Conservation (phyloP, 108 stramenopile species). For the Fistulifera pelliculosa region DNA sequence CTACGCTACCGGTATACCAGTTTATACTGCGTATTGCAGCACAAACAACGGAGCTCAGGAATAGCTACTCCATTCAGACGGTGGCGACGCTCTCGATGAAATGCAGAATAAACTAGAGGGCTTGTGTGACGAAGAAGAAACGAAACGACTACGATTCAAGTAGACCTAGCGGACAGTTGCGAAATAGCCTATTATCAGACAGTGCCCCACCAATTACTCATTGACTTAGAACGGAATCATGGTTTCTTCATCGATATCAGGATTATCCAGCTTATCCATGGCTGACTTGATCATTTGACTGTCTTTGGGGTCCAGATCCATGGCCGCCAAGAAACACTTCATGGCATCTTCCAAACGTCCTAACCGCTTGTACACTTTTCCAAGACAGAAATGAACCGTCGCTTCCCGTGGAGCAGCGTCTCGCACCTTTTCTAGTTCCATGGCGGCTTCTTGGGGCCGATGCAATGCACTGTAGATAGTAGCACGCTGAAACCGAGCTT, state of each 20-base stretch:
- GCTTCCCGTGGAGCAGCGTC: constrained; percentile 91
- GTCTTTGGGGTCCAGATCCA: constrained; percentile 95
- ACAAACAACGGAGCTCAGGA: no score
- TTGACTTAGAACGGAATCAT: constrained; percentile 49
- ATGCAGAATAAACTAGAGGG: no score
- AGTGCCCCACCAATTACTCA: not conserved
- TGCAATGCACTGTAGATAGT: constrained; percentile 87
- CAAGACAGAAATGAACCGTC: constrained; percentile 91
- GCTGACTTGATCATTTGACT: constrained; percentile 89
- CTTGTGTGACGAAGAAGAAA: no score
- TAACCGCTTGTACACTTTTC: constrained; percentile 87
- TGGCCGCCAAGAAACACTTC: constrained; percentile 87
- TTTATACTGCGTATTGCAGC: no score
- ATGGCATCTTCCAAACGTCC: constrained; percentile 86
- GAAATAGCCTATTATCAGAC: no score
- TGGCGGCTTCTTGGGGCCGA: constrained; percentile 75
- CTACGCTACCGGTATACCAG: no score
- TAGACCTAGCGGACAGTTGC: no score
- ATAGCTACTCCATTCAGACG: no score
- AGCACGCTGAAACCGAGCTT: constrained; percentile 93
- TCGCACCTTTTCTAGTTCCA: constrained; percentile 82
- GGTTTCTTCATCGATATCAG: constrained; percentile 75
- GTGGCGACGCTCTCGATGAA: no score
- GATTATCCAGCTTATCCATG: constrained; percentile 84
- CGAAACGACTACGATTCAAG: no score